Evolutionary conservation across 1,284 basidiomycete species (phyloP).

Genomic region (Chalciporus sp.): DNA sequence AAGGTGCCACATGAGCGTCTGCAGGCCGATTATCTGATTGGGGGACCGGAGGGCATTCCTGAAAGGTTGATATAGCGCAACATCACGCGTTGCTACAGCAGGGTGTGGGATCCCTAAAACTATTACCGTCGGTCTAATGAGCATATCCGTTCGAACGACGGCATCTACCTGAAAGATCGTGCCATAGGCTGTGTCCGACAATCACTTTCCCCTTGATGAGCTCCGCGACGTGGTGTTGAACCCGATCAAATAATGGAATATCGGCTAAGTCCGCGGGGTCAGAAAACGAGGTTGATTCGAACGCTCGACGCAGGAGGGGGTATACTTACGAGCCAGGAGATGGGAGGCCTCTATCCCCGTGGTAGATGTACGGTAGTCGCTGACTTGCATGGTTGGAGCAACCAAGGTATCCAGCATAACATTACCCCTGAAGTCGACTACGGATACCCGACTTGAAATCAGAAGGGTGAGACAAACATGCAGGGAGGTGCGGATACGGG

Average conservation of each 20-base stretch:
- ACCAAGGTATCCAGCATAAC: slow-evolving; percentile 64
- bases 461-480: slow-evolving; percentile 19
- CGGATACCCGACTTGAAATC: slow-evolving; percentile 53
- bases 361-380: slow-evolving; percentile 70
- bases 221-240: slow-evolving; percentile 65
- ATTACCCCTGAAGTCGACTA: slow-evolving; percentile 65
- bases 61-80: slow-evolving; percentile 79
- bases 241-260: slow-evolving; percentile 48
- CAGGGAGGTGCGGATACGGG: slow-evolving; percentile 9
- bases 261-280: slow-evolving; percentile 23
- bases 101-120: slow-evolving; percentile 82
- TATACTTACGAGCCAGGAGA: slow-evolving; percentile 49
- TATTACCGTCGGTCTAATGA: slow-evolving; percentile 31
- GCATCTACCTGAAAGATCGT: slow-evolving; percentile 68
- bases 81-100: slow-evolving; percentile 78
- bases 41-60: slow-evolving; percentile 65
- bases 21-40: slow-evolving; percentile 68
- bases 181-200: slow-evolving; percentile 76
- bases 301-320: slow-evolving; percentile 1
- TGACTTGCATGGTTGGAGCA: slow-evolving; percentile 66
- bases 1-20: slow-evolving; percentile 76
- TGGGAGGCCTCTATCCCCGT: slow-evolving; percentile 67
- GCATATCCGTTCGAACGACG: slow-evolving; percentile 8
- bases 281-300: neutral
- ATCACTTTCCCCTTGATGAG: slow-evolving; percentile 67